Percentiles rank a stretch among this genome's conserved stretches.
phyloP scores from a whole-genome alignment of 2,329 filamentous ascomycete genomes.

The Fusarium nygamai region DNA sequence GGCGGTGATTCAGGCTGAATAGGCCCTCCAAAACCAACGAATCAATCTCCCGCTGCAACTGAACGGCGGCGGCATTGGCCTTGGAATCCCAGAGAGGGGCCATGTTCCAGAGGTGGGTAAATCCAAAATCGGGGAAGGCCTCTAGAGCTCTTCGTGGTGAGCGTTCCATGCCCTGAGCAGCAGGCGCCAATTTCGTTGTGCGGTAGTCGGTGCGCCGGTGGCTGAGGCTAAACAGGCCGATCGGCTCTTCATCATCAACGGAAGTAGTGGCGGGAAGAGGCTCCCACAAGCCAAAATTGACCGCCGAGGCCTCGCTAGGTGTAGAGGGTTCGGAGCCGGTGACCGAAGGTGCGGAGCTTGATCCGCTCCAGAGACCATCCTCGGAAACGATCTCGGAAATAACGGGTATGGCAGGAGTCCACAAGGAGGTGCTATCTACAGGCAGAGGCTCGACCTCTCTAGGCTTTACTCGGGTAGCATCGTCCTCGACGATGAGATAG shows the following conservation, averaged over 20 bases:
- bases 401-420: constrained; percentile 31
- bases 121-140: constrained; percentile 33
- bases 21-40: constrained; percentile 37
- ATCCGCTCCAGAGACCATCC: constrained; percentile 36
- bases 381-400: constrained; percentile 23
- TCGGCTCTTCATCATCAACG: constrained; percentile 31
- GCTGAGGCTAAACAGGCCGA: constrained; percentile 41
- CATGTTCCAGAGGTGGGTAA: constrained; percentile 41
- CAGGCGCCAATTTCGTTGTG: constrained; percentile 36
- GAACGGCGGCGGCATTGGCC: constrained; percentile 26
- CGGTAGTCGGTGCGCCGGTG: constrained; percentile 40
- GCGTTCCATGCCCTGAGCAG: constrained; percentile 37
- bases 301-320: constrained; percentile 10
- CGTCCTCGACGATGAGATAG: constrained; percentile 37
- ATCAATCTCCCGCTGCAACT: constrained; percentile 35
- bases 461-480: constrained; percentile 40
- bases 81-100: constrained; percentile 40
- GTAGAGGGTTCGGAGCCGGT: constrained; percentile 22
- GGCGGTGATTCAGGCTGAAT: constrained; percentile 42
- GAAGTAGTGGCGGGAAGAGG: constrained; percentile 13
- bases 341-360: constrained; percentile 24
- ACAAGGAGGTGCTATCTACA: constrained; percentile 38
- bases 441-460: constrained; percentile 32
- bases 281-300: constrained; percentile 41
- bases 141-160: constrained; percentile 30